phyloP scores from a whole-genome alignment of 805 yeast genomes.

The Teunomyces barrocoloradensis region DNA sequence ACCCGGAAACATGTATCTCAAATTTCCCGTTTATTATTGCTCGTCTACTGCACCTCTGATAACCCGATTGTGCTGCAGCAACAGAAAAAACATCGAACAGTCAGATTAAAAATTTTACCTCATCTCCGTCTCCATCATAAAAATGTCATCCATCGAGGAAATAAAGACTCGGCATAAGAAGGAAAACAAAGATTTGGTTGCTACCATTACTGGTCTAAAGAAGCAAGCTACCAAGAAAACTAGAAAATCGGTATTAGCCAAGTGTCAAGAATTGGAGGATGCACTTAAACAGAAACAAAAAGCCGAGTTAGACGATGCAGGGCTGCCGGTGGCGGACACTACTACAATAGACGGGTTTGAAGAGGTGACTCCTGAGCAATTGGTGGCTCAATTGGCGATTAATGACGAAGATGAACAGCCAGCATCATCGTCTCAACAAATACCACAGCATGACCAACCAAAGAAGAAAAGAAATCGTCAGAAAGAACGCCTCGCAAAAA shows the following conservation, averaged over 20 bases:
- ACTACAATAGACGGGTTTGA: constrained; percentile 28
- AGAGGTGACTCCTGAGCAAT: constrained; percentile 63
- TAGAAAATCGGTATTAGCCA: constrained; percentile 60
- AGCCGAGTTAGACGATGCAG: constrained; percentile 39
- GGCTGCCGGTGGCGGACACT: neutral
- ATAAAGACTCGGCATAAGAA: constrained; percentile 61
- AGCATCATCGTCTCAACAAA: neutral
- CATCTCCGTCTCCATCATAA: constrained; percentile 1
- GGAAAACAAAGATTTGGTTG: constrained; percentile 64
- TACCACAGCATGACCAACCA: neutral
- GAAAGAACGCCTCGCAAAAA: constrained; percentile 73
- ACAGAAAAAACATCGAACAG: neutral
- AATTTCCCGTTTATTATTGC: neutral
- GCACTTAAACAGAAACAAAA: constrained; percentile 54
- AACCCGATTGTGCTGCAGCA: constrained; percentile 1
- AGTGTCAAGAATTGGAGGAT: constrained; percentile 59
- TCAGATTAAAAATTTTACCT: neutral
- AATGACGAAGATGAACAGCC: neutral
- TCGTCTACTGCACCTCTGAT: neutral
- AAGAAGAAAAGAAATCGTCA: constrained; percentile 66
- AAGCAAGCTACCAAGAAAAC: constrained; percentile 82
- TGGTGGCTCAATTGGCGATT: constrained; percentile 60
- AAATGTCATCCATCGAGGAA: constrained; percentile 34
- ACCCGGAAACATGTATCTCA: neutral
- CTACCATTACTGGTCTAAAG: constrained; percentile 70